Percentiles rank a stretch among this genome's conserved stretches.
These are phyloP conservation scores for Adansonia digitata DNA, from an alignment of 345 rosid species.

Conservation along the genomic window DNA sequence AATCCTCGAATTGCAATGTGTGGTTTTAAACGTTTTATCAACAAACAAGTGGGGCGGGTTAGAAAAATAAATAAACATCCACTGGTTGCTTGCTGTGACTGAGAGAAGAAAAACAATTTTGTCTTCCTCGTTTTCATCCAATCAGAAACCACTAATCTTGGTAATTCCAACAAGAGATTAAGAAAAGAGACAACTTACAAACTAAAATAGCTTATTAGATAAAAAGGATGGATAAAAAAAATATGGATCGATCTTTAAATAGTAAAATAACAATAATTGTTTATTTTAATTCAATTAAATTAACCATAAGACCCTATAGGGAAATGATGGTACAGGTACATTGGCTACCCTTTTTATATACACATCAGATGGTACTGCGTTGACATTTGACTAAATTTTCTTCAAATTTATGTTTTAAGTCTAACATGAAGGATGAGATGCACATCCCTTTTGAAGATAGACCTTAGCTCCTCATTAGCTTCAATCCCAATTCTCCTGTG, in stretches of 20 bases:
- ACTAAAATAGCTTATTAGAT: neutral
- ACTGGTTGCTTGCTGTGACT: neutral
- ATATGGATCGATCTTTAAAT: neutral
- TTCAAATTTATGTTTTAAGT: conserved; percentile 39
- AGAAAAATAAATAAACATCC: neutral
- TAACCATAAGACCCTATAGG: too few relatives aligned
- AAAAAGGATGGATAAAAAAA: neutral
- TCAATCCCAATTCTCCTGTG: conserved; percentile 86
- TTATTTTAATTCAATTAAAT: too few relatives aligned
- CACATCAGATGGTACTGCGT: neutral
- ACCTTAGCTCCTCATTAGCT: conserved; percentile 90
- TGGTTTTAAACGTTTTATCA: too few relatives aligned
- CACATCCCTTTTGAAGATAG: conserved; percentile 69
- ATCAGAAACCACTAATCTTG: neutral
- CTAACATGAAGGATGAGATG: conserved; percentile 86
- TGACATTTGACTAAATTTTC: neutral
- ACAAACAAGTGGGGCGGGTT: too few relatives aligned
- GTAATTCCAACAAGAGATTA: neutral
- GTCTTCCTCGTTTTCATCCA: too few relatives aligned
- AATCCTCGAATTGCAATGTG: too few relatives aligned
- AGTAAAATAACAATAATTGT: neutral
- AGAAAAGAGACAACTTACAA: neutral
- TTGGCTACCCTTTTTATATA: neutral
- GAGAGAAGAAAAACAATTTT: too few relatives aligned
- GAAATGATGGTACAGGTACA: neutral